Evolutionary conservation across 2,329 filamentous ascomycete genomes (phyloP), one percentile per base, ranked within the genome.

Genomic region (Pseudomassariella vexata): DNA sequence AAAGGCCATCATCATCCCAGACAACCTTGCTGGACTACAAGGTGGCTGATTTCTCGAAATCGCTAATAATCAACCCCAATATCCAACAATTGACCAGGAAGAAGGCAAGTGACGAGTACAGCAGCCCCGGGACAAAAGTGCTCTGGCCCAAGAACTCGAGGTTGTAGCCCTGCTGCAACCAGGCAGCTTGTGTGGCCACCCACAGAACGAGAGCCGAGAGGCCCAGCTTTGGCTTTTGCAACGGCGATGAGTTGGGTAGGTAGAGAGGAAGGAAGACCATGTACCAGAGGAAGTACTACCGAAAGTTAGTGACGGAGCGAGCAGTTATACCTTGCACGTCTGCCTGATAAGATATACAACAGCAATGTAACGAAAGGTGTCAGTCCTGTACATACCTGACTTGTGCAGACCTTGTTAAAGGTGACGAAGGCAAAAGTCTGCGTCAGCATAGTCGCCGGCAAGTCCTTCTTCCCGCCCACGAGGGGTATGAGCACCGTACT

Each of bases 351-450:
- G n/a, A n/a, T 19, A 9, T 8, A 22, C 11, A 16, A 19, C n/a
- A 16, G 16, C 15, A 12, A 22, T 14, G 14, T 19, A 16, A 19
- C 9, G n/a, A 16, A 12, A 28, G 25, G n/a, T 19, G 8, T 6
- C 24, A 16, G 10, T n/a, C n/a, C n/a, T n/a, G n/a, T n/a, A 53
- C 71, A 42, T 73, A 92, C 87, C 73, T 96, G 90, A 51, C 88
- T 95, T 3, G 92, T 98, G 70, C 90, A 96, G 40, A 98, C 92
- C 65, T 98, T 98, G 65, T 98, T 98, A 48, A 96, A 96, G 0
- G 88, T 82, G 4, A 96, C 92, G 59, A 98, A 98, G 1, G 90
- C 86, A 60, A 95, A 95, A 0, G 92, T 96, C 61, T 98, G 92
- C 4, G 86, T 87, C 40, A 96, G 74, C 85, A 96, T 89, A 5